Evolutionary conservation across 2,329 filamentous ascomycete genomes (phyloP), one percentile per base, ranked within the genome.

Genomic region (Bipolaris oryzae): DNA sequence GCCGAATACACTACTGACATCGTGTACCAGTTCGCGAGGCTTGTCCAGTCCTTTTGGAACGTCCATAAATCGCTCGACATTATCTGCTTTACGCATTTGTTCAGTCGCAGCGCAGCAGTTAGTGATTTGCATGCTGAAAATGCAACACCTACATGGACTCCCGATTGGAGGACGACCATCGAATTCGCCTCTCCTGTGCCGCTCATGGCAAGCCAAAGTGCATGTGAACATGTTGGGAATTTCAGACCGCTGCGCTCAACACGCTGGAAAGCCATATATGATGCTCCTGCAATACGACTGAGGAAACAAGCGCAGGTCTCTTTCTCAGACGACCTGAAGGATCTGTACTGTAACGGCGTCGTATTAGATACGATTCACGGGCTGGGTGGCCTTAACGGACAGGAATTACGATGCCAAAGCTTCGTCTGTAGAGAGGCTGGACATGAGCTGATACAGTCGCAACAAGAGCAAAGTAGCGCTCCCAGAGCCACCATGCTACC

Each of bases 201-300:
- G 23, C 56, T 74, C 9, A 72, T 73, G 68, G 71, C 65, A n/a
- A 72, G 69, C 31, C 71, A 74, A 46, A 71, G 67, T 45, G 64
- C 69, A 10, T 72, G 57, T 25, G 46, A 64, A 16, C 57, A 69
- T 16, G 68, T 74, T 34, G 69, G 69, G 2, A 73, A 73, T 42
- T 74, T 73, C 23, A 64, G 70, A 31, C 70, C 70, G 1, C 52
- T 73, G 1, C 51, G 58, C 25, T 66, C 64, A 6, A 55, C 49
- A 7, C 57, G 41, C 5, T 72, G 65, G 61, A 68, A 66, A 55
- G 65, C 63, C 0, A 52, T 51, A 0, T 74, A 72, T 42, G 62
- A 72, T 35, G 71, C 71, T 6, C 65, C 70, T 5, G 70, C 70
- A 9, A 53, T 45, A 3, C 41, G 44, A 13, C 35, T 70, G 21